A percentile compares a stretch with the other conserved stretches of the same genome.
These are phyloP conservation scores for Chytriomyces sp. DNA, from an alignment of 192 early-diverging fungal species.

Conservation along the genomic window DNA sequence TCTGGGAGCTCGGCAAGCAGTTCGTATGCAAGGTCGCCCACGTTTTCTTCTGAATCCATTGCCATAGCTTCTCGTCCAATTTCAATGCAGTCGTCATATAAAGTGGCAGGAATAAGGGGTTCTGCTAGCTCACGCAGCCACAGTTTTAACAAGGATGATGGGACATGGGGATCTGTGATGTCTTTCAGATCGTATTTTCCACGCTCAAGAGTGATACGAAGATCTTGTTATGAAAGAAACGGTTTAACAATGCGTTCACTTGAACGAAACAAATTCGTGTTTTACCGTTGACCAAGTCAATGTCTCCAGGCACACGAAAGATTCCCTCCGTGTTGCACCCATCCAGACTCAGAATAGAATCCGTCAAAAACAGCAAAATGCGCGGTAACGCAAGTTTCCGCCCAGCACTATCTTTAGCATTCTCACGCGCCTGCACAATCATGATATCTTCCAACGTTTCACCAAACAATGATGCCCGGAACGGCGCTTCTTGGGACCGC, in stretches of 20 bases:
- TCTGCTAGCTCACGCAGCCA: constrained; percentile 95
- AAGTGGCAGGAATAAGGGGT: constrained; percentile 82
- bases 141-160: constrained; percentile 86
- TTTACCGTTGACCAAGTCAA: constrained; percentile 78
- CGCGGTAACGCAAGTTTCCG: constrained; percentile 72
- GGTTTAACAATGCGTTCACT: background rate
- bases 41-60: constrained; percentile 53
- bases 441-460: constrained; percentile 88
- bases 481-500: constrained; percentile 77
- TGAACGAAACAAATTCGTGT: constrained; percentile 3
- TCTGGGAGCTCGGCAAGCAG: constrained; percentile 49
- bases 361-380: constrained; percentile 80
- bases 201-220: constrained; percentile 83
- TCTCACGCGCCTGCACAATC: constrained; percentile 48
- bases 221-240: constrained; percentile 37
- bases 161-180: constrained; percentile 87
- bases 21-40: constrained; percentile 43
- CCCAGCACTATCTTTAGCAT: constrained; percentile 38
- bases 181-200: constrained; percentile 73
- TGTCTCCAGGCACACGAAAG: constrained; percentile 94
- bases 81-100: constrained; percentile 79
- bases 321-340: constrained; percentile 89
- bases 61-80: constrained; percentile 49
- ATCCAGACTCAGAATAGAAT: constrained; percentile 73
- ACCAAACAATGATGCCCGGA: constrained; percentile 87